Percentiles rank a stretch among this genome's conserved stretches.
Conservation (phyloP, 495 filamentous ascomycete species). For the Stereocaulon alpinum region DNA sequence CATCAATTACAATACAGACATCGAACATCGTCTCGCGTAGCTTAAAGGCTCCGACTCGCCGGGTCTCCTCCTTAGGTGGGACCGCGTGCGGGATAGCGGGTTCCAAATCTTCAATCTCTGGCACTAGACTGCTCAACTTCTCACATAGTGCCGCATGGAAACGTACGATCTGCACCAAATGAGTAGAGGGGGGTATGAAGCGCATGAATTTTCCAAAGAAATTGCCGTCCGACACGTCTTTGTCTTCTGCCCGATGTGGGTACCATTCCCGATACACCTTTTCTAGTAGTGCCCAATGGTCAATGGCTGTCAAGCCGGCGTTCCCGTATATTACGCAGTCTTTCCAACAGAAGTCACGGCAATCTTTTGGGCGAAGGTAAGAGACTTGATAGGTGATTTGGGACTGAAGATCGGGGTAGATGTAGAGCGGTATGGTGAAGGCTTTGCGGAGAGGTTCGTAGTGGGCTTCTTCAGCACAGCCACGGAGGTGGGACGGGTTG, state of each 20-base stretch:
- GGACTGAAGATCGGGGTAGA: neutral
- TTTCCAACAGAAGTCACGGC: slow-evolving; percentile 5
- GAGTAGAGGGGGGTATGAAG: neutral
- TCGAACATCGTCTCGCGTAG: neutral
- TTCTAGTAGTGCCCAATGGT: neutral
- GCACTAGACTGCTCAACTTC: neutral
- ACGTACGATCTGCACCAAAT: neutral
- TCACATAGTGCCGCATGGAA: slow-evolving; percentile 2
- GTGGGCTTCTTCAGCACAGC: slow-evolving; percentile 8
- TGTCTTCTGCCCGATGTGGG: slow-evolving; percentile 1
- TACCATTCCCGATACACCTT: slow-evolving; percentile 6
- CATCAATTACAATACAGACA: neutral
- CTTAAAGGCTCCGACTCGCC: slow-evolving; percentile 1
- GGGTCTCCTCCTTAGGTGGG: slow-evolving; percentile 1
- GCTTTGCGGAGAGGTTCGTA: slow-evolving; percentile 4
- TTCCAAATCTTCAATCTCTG: neutral
- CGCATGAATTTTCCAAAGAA: slow-evolving; percentile 5
- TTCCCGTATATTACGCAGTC: slow-evolving; percentile 5
- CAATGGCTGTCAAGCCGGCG: neutral
- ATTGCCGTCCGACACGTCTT: slow-evolving; percentile 3
- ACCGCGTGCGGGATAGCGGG: neutral
- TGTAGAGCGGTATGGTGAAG: slow-evolving; percentile 7
- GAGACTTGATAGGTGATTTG: neutral
- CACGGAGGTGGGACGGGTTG: slow-evolving; percentile 6
- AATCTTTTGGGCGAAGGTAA: neutral